A percentile compares a stretch with the other conserved stretches of the same genome.
Conservation (phyloP, 78 protist species). For the Diacronema lutheri region DNA sequence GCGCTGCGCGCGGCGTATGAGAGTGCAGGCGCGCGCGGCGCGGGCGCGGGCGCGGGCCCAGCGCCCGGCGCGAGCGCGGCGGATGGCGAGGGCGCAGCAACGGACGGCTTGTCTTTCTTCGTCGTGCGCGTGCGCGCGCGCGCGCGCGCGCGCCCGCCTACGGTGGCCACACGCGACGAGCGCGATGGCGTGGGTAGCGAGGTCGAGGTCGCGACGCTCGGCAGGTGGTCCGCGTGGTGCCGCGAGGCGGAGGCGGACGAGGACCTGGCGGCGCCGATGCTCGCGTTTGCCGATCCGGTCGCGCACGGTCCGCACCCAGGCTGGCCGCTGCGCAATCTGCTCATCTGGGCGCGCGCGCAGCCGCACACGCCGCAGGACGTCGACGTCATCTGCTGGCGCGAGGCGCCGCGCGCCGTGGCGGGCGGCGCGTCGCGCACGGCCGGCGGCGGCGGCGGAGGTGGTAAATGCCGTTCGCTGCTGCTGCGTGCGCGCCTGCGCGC, state of each 20-base stretch:
- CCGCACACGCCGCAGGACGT: background rate
- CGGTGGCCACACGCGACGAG: background rate
- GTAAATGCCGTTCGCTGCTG: background rate
- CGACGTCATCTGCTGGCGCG: background rate
- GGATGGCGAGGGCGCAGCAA: background rate
- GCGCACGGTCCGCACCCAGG: conserved; percentile 62
- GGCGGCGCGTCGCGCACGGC: background rate
- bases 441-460: too few relatives aligned
- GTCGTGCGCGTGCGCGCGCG: background rate
- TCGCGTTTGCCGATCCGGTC: conserved; percentile 70
- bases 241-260: background rate
- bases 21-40: too few relatives aligned
- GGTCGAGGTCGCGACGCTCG: background rate
- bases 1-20: background rate
- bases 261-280: background rate
- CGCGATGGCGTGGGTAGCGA: background rate
- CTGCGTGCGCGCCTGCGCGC: background rate
- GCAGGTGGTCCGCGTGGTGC: background rate
- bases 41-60: too few relatives aligned
- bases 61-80: background rate
- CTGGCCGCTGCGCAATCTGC: conserved; percentile 82
- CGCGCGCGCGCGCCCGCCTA: background rate
- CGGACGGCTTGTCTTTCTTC: background rate
- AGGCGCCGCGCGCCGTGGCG: too few relatives aligned
- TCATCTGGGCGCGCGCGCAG: conserved; percentile 17